A percentile compares a stretch with the other conserved stretches of the same genome.
Conservation (phyloP, 306 rosid species). For the Glycine soja region DNA sequence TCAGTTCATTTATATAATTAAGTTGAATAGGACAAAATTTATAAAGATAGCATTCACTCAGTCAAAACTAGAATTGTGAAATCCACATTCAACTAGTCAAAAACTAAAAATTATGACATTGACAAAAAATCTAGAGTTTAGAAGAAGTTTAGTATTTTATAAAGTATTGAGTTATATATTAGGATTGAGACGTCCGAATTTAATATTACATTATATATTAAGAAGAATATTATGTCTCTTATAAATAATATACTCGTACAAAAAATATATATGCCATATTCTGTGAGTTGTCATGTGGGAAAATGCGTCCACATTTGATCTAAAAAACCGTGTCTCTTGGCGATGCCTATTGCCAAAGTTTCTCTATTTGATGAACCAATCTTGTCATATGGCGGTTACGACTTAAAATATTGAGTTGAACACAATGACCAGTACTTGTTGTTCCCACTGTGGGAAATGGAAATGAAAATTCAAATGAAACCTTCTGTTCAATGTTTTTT, state of each 20-base stretch:
- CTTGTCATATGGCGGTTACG: neutral
- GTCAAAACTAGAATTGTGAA: slow-evolving; percentile 4
- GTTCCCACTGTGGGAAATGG: neutral
- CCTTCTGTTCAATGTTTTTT: neutral
- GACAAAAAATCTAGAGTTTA: neutral
- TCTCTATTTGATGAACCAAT: neutral
- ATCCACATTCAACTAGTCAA: neutral
- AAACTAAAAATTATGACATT: neutral
- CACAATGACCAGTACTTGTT: neutral
- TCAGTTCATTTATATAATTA: neutral
- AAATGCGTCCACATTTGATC: neutral
- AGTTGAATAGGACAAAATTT: neutral
- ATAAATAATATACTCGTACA: neutral
- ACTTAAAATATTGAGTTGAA: neutral
- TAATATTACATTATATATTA: neutral
- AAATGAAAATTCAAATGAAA: neutral
- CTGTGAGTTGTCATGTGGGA: slow-evolving; percentile 14
- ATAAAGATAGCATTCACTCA: neutral
- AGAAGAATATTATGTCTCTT: neutral
- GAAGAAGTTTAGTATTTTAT: neutral
- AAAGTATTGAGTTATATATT: no score
- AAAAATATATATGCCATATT: no score
- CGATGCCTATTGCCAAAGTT: neutral
- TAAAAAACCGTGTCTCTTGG: slow-evolving; percentile 36
- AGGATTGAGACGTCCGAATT: neutral